Base-by-base conservation (phyloP, 2,329 filamentous ascomycete species). In the Trichoderma harzianum region DNA sequence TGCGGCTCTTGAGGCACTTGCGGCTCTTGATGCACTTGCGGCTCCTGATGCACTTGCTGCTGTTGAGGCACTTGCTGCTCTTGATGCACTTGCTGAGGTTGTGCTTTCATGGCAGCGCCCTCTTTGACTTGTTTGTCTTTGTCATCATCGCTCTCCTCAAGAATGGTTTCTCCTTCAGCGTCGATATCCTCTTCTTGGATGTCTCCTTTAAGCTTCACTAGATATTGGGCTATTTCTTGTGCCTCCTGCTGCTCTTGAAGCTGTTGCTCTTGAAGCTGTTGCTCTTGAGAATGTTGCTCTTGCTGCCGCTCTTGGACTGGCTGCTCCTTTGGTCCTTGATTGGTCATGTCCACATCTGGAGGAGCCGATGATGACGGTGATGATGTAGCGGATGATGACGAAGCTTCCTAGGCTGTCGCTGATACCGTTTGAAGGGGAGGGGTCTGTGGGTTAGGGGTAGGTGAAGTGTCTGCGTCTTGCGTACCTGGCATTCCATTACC, bases 401-500 rank as follows among this genome's bases (percentile, higher is more conserved):
- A 47, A 39, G 53, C 26, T 43, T 51, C 53, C 69, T 71, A 71
- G 39, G 62, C 69, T 24, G 21, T 47, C 36, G 53, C 69, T 51
- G 69, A 28, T 14, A 57, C 28, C 34, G 12, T 43, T 66, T 68
- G 60, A 28, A 32, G 57, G 66, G 57, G 58, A 32, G 14, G 58
- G 28, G 62, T 77, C 78, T 72, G 39, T 26, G 70, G 51, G 16
- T 63, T 28, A 39, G 58, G 62, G n/a, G 8, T 10, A 53, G 53
- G 39, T 55, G 47, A 64, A 60, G 32, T 65, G 43, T 43, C 6
- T 28, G 32, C 28, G 7, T 30, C n/a, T 24, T 60, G 34, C 72
- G 18, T 78, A 83, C 81, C 80, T 72, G 77, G 78, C 80, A 83
- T 82, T 43, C 78, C 76, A 73, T 79, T 82, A 11, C 74, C 63